phyloP scores from a whole-genome alignment of 371 early-diverging fungal genomes.

The Sporodiniella umbellata region DNA sequence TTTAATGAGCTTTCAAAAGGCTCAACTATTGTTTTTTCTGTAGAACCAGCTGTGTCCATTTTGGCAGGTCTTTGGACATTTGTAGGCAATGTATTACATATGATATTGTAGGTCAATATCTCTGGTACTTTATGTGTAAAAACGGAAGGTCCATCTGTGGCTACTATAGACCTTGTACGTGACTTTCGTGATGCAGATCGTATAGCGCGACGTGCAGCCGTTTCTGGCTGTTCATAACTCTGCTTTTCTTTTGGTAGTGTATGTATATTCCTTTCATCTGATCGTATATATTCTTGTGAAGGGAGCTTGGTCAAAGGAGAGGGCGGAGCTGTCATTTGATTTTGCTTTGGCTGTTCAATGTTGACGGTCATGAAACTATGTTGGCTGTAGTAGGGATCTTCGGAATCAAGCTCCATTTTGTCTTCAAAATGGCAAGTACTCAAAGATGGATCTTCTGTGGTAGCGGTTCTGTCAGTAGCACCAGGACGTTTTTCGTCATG shows the following conservation, averaged over 20 bases:
- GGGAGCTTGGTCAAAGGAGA: background rate
- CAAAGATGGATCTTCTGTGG: background rate
- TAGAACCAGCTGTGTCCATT: no score
- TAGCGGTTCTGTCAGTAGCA: background rate
- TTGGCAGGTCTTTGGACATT: background rate
- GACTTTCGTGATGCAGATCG: conserved; percentile 25
- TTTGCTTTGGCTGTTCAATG: conserved; percentile 2
- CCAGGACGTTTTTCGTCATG: background rate
- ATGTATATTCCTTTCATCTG: no score
- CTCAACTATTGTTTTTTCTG: no score
- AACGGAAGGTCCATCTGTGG: conserved; percentile 11
- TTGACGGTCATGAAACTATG: conserved; percentile 12
- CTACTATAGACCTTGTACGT: conserved; percentile 21
- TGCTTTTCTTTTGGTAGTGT: no score
- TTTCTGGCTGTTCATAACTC: conserved; percentile 5
- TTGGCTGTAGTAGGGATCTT: conserved; percentile 21
- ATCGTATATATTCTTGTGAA: background rate
- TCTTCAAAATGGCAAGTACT: conserved; percentile 37
- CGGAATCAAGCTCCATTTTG: conserved; percentile 38
- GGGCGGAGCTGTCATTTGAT: background rate
- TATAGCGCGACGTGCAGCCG: conserved; percentile 17
- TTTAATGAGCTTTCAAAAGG: background rate
- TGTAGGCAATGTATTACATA: background rate
- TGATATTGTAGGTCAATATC: conserved; percentile 13
- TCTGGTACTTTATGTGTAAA: conserved; percentile 3